These are phyloP conservation scores for Adansonia grandidieri DNA, from an alignment of 441 rosid genomes.

Conservation along the genomic window DNA sequence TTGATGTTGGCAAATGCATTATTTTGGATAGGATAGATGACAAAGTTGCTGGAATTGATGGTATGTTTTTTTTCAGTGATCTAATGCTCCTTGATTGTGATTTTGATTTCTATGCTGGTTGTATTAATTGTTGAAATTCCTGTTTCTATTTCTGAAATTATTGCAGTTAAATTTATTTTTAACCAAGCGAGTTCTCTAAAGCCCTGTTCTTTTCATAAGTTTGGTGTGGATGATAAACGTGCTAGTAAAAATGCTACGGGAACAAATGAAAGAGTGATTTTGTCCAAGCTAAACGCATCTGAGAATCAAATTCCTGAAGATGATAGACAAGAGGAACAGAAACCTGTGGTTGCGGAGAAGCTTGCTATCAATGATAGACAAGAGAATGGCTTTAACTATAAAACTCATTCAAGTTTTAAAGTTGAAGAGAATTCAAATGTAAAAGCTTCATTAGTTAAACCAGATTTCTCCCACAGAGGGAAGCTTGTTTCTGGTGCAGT, in stretches of 20 bases:
- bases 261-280: slow-evolving; percentile 24
- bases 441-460: slow-evolving; percentile 27
- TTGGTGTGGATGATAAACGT: slow-evolving; percentile 39
- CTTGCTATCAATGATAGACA: slow-evolving; percentile 14
- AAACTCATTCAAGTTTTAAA: slow-evolving; percentile 8
- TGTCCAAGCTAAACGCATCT: slow-evolving; percentile 16
- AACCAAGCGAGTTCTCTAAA: slow-evolving; percentile 47
- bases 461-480: slow-evolving; percentile 16
- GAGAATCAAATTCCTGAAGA: slow-evolving; percentile 18
- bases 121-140: slow-evolving; percentile 31
- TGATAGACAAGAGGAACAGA: not conserved
- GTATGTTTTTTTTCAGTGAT: slow-evolving; percentile 40
- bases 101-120: slow-evolving; percentile 26
- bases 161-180: slow-evolving; percentile 68
- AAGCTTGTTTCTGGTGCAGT: slow-evolving; percentile 25
- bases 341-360: slow-evolving; percentile 1
- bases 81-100: slow-evolving; percentile 20
- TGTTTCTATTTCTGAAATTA: slow-evolving; percentile 34
- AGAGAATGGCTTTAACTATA: not conserved
- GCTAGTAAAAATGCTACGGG: slow-evolving; percentile 27
- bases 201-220: slow-evolving; percentile 33
- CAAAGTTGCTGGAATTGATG: slow-evolving; percentile 63
- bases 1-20: slow-evolving; percentile 60
- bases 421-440: slow-evolving; percentile 30
- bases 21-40: slow-evolving; percentile 61